Conservation (phyloP, 306 rosid species). For the Abrus precatorius region DNA sequence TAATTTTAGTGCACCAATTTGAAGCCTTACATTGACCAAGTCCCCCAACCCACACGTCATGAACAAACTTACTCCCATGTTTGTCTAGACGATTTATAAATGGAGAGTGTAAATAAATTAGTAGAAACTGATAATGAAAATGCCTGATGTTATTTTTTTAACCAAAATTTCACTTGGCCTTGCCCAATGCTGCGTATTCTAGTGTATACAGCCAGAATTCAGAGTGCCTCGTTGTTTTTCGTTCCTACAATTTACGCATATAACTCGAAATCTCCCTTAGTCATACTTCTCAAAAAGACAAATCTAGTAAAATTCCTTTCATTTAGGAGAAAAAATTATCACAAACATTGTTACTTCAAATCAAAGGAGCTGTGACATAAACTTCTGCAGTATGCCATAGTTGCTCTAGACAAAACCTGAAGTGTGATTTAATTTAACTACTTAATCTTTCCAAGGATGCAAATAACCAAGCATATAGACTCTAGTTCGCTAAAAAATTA, state of each 20-base stretch:
- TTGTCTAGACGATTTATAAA: neutral
- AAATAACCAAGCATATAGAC: slow-evolving; percentile 3
- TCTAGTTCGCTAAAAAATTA: slow-evolving; percentile 22
- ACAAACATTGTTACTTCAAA: neutral
- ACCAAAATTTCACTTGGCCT: slow-evolving; percentile 23
- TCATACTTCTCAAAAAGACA: neutral
- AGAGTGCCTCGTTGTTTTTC: neutral
- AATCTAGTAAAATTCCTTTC: neutral
- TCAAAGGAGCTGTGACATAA: neutral
- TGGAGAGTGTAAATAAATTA: slow-evolving; percentile 6
- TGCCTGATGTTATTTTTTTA: neutral
- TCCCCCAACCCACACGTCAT: neutral
- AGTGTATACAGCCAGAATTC: slow-evolving; percentile 12
- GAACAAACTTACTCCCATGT: neutral
- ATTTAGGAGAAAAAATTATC: neutral
- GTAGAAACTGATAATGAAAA: slow-evolving; percentile 15
- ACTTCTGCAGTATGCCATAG: neutral
- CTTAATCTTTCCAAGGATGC: neutral
- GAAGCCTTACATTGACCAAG: neutral
- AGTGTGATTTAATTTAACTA: neutral
- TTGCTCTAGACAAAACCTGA: neutral
- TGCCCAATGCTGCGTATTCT: neutral
- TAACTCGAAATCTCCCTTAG: neutral
- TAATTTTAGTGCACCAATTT: neutral
- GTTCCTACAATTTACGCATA: slow-evolving; percentile 13